These are phyloP conservation scores for Pythium scleroteichum DNA, from an alignment of 352 stramenopile species.

Conservation along the genomic window DNA sequence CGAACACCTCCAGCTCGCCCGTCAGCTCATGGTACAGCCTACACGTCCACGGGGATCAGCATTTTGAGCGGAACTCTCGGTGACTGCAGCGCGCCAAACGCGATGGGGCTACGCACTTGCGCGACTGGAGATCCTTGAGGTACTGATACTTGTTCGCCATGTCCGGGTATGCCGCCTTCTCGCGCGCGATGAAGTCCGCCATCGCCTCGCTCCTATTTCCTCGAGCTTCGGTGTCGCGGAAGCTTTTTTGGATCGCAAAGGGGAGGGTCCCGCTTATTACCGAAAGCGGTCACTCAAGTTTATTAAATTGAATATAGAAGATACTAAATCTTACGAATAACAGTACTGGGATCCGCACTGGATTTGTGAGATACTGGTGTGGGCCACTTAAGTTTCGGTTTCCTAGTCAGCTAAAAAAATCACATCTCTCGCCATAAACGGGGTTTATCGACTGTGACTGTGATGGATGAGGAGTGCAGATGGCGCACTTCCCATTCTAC, in stretches of 20 bases:
- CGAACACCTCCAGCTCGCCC: slow-evolving; percentile 89
- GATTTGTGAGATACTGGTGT: slow-evolving; percentile 5
- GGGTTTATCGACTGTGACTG: too few species aligned
- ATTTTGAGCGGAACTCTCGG: not conserved
- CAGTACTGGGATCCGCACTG: not conserved
- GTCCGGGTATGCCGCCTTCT: slow-evolving; percentile 90
- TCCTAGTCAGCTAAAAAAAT: not conserved
- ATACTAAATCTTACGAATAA: too few species aligned
- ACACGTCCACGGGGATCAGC: not conserved
- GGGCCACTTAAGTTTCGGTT: slow-evolving; percentile 7
- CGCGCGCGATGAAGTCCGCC: slow-evolving; percentile 82
- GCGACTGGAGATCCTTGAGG: slow-evolving; percentile 88
- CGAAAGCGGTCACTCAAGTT: not conserved
- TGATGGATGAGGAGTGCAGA: not conserved
- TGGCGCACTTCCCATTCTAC: slow-evolving; percentile 7
- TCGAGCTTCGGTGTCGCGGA: not conserved
- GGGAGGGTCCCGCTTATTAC: too few species aligned
- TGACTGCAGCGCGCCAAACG: not conserved
- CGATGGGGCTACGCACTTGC: slow-evolving; percentile 64
- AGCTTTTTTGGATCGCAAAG: slow-evolving; percentile 18
- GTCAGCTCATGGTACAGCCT: slow-evolving; percentile 99
- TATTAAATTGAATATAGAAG: not conserved
- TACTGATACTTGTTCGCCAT: slow-evolving; percentile 91
- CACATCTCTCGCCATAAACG: too few species aligned
- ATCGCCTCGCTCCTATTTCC: slow-evolving; percentile 9